phyloP scores from a whole-genome alignment of 2,329 filamentous ascomycete species.

The Penicillium capsulatum region DNA sequence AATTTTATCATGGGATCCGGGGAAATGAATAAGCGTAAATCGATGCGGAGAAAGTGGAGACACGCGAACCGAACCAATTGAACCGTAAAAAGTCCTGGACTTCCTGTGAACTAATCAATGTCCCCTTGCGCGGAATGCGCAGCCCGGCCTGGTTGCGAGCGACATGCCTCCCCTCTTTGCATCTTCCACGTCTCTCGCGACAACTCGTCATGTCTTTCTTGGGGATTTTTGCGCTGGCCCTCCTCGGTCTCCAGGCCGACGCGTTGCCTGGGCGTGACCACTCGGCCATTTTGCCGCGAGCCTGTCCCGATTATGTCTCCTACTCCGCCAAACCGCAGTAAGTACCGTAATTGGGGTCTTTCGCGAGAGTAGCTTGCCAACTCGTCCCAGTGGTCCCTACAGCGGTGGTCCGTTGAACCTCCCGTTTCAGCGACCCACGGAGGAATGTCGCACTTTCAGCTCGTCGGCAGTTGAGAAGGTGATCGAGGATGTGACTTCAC shows the following conservation, averaged over 20 bases:
- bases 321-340: conserved; percentile 61
- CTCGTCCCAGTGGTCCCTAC: conserved; percentile 60
- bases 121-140: conserved; percentile 22
- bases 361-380: conserved; percentile 5
- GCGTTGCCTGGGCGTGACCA: conserved; percentile 23
- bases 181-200: neutral
- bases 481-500: conserved; percentile 73
- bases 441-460: conserved; percentile 80
- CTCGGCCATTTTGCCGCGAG: conserved; percentile 34
- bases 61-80: too few relatives aligned
- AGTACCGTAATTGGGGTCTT: conserved; percentile 22
- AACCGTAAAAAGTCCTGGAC: too few relatives aligned
- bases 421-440: conserved; percentile 79
- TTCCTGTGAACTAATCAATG: too few relatives aligned
- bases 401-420: conserved; percentile 75
- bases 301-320: conserved; percentile 63
- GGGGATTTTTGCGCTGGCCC: conserved; percentile 9
- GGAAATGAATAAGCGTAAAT: too few relatives aligned
- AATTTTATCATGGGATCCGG: conserved; percentile 5
- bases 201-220: conserved; percentile 12
- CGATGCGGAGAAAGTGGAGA: too few relatives aligned
- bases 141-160: conserved; percentile 18
- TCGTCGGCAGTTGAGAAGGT: conserved; percentile 84
- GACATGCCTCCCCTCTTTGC: conserved; percentile 15
- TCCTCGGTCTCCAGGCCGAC: conserved; percentile 15